Base-by-base conservation (phyloP, 345 rosid species). In the Lagerstroemia speciosa region DNA sequence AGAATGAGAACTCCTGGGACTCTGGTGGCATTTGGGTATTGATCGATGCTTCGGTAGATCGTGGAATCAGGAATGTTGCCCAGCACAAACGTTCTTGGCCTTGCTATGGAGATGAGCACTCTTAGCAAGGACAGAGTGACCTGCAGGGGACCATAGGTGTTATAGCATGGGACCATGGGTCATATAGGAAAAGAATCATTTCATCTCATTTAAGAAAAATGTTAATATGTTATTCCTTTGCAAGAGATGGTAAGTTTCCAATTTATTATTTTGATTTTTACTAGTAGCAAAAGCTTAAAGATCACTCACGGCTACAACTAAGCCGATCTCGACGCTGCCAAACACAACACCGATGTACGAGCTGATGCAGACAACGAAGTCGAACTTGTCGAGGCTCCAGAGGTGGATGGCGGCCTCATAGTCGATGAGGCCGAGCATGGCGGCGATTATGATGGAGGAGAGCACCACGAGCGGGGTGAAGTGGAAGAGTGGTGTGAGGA, bases 391-490 rank as follows among this genome's bases (percentile, higher is more conserved):
- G 19, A 94, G 79, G 64, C 85, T 75, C 87, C 87, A 94, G 5
- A 94, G 91, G 75, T 87, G 97, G 67, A 89, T 75, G 27, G 90
- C 97, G 3, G 93, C 92, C 74, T 87, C 80, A 36, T 88, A 88
- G 79, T 94, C 97, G 29, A 94, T 85, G 72, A 92, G 93, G 73
- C 97, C 98, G 5, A 92, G 86, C 99, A 94, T 92, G 38, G 99
- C 99, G 0, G 79, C 26, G 2, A 85, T 86, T 22, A 94, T 89
- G 61, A 89, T 94, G 37, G 99, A 78, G 32, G 97, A 86, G 52
- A 94, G 93, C 36, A 90, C 98, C 40, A 88, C 99, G 27, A 94
- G 81, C 22, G 98, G 99, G 40, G 99, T 94, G 87, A 89, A 90
- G 65, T 88, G 74, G 81, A 94, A 92, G 68, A 94, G 73, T 0